Conservation (phyloP, 1,284 basidiomycete genomes). For the Boletellus sp. region DNA sequence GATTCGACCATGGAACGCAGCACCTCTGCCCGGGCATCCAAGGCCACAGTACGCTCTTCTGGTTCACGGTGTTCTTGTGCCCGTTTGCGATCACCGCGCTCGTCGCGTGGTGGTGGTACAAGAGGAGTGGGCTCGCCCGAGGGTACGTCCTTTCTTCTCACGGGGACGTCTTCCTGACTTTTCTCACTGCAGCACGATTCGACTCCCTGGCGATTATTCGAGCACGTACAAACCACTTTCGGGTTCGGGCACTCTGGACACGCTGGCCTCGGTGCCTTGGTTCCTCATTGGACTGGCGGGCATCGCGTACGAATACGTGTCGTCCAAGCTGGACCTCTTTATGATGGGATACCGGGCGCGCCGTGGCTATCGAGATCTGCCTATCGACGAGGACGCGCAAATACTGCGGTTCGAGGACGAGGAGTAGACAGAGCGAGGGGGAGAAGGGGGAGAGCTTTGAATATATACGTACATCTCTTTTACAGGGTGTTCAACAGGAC, state of each 20-base stretch:
- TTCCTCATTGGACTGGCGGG: slow-evolving; percentile 77
- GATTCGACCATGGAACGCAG: slow-evolving; percentile 64
- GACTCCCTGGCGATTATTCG: slow-evolving; percentile 55
- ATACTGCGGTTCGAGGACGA: slow-evolving; percentile 79
- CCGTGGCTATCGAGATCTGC: slow-evolving; percentile 76
- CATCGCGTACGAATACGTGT: slow-evolving; percentile 67
- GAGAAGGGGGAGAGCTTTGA: no score
- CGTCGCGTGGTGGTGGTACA: slow-evolving; percentile 78
- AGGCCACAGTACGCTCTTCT: slow-evolving; percentile 75
- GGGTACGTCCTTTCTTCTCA: slow-evolving; percentile 51
- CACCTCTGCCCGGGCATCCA: slow-evolving; percentile 80
- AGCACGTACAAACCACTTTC: slow-evolving; percentile 26
- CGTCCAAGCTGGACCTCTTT: slow-evolving; percentile 44
- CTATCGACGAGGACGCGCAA: slow-evolving; percentile 88
- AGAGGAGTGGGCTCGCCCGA: slow-evolving; percentile 61
- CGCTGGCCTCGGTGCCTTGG: slow-evolving; percentile 82
- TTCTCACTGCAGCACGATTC: slow-evolving; percentile 57
- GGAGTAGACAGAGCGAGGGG: slow-evolving; percentile 36
- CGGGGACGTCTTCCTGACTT: slow-evolving; percentile 1
- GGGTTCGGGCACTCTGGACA: slow-evolving; percentile 56
- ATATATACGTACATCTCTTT: no score
- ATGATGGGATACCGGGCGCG: slow-evolving; percentile 45
- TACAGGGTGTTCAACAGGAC: no score
- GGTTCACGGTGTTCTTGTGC: slow-evolving; percentile 71
- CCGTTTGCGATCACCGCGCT: slow-evolving; percentile 75